Conservation (phyloP, 768 basidiomycete genomes). For the Butyriboletus loyo region DNA sequence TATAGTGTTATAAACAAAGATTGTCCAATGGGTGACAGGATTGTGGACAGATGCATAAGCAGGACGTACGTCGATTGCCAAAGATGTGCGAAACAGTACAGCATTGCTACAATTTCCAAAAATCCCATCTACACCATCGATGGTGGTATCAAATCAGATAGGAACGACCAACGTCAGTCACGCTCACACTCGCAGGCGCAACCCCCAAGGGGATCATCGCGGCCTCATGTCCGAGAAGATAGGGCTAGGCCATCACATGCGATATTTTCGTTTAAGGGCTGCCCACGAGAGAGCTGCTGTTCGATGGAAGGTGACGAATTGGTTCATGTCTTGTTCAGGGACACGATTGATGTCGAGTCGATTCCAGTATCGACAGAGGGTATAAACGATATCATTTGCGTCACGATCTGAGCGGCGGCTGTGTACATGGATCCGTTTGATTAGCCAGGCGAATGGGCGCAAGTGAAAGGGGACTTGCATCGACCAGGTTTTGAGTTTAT, state of each 20-base stretch:
- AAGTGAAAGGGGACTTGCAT: conserved; percentile 47
- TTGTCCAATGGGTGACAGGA: background rate
- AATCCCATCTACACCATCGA: conserved; percentile 17
- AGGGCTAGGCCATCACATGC: conserved; percentile 38
- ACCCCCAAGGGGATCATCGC: background rate
- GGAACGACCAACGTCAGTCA: conserved; percentile 14
- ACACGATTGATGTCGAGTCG: conserved; percentile 83
- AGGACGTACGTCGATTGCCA: conserved; percentile 11
- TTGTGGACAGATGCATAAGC: background rate
- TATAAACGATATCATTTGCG: conserved; percentile 73
- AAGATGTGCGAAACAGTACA: conserved; percentile 23
- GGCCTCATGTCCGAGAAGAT: conserved; percentile 1
- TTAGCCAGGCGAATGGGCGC: conserved; percentile 15
- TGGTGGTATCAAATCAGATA: conserved; percentile 29
- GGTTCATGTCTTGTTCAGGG: conserved; percentile 80
- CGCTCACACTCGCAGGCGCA: background rate
- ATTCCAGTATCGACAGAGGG: conserved; percentile 75
- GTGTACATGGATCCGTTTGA: conserved; percentile 3
- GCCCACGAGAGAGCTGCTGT: conserved; percentile 71
- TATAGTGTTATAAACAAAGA: conserved; percentile 1
- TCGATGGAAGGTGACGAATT: conserved; percentile 59
- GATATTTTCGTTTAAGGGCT: conserved; percentile 72
- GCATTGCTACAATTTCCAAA: conserved; percentile 17
- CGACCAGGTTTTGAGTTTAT: conserved; percentile 80
- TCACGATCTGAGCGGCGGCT: conserved; percentile 72